Conservation (phyloP, 2,329 filamentous ascomycete genomes). For the Xylariomycetidae sp. region DNA sequence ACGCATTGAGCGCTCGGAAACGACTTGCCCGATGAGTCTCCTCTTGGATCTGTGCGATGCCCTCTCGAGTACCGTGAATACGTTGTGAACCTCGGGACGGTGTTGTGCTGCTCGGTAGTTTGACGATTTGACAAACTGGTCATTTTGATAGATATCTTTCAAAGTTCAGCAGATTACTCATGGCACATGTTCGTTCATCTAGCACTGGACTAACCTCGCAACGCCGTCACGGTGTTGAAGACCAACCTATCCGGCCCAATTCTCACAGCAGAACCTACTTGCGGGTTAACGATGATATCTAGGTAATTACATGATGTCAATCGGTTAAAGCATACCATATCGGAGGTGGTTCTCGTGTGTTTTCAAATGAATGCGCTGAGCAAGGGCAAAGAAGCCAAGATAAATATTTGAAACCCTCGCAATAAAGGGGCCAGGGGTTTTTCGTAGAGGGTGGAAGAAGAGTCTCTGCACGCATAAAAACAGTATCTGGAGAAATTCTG, state of each 20-base stretch:
- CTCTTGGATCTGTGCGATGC: neutral
- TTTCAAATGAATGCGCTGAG: neutral
- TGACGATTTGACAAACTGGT: neutral
- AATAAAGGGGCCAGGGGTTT: neutral
- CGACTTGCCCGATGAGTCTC: neutral
- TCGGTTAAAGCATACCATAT: neutral
- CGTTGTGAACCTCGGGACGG: neutral
- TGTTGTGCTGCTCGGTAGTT: neutral
- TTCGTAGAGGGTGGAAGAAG: neutral
- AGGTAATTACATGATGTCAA: neutral
- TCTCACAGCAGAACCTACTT: neutral
- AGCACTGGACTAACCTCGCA: neutral
- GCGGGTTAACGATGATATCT: neutral
- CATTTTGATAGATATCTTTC: neutral
- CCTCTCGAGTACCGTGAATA: neutral
- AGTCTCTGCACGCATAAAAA: too few relatives aligned
- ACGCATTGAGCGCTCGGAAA: neutral
- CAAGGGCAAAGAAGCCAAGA: neutral
- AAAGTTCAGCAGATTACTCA: neutral
- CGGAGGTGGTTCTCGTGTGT: neutral
- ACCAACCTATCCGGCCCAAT: neutral
- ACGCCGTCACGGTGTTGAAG: neutral
- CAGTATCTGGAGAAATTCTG: too few relatives aligned
- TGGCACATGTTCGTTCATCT: neutral
- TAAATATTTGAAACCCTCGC: neutral